Evolutionary conservation across 495 filamentous ascomycete species (phyloP).

Genomic region (Hyaloscypha hepaticicola): DNA sequence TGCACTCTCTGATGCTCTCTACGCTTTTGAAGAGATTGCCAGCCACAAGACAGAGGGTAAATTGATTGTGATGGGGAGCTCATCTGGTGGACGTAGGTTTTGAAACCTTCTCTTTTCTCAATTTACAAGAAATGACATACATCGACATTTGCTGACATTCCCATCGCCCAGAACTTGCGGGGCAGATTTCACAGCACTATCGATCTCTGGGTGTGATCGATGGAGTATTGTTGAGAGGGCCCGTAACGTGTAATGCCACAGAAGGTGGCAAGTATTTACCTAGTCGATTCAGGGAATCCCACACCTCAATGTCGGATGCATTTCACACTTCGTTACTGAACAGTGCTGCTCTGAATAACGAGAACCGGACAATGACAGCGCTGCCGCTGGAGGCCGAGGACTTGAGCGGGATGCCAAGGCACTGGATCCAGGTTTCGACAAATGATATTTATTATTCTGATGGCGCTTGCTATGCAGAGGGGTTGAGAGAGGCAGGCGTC

Average conservation of each 20-base stretch:
- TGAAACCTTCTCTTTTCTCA: background rate
- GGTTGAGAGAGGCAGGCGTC: constrained; percentile 32
- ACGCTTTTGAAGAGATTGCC: constrained; percentile 23
- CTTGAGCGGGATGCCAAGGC: constrained; percentile 28
- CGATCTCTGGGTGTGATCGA: background rate
- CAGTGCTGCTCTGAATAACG: constrained; percentile 17
- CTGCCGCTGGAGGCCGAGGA: constrained; percentile 33
- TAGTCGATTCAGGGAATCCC: constrained; percentile 12
- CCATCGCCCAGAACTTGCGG: constrained; percentile 27
- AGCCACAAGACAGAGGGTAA: background rate
- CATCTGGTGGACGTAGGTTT: constrained; percentile 28
- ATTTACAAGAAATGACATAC: background rate
- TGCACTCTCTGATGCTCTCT: constrained; percentile 31
- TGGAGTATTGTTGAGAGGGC: constrained; percentile 35
- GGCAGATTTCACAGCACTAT: constrained; percentile 30
- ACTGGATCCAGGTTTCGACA: constrained; percentile 37
- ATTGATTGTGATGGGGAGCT: constrained; percentile 34
- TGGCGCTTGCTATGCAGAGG: constrained; percentile 37
- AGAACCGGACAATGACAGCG: constrained; percentile 26
- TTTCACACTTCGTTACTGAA: constrained; percentile 32
- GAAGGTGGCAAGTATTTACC: constrained; percentile 27
- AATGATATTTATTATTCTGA: constrained; percentile 39
- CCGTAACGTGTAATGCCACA: constrained; percentile 34
- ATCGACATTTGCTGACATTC: background rate
- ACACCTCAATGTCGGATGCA: constrained; percentile 28